Percentiles rank a stretch among this genome's conserved stretches.
Evolutionary conservation across 495 filamentous ascomycete genomes (phyloP).

Genomic region (Aspergillus ellipticus): DNA sequence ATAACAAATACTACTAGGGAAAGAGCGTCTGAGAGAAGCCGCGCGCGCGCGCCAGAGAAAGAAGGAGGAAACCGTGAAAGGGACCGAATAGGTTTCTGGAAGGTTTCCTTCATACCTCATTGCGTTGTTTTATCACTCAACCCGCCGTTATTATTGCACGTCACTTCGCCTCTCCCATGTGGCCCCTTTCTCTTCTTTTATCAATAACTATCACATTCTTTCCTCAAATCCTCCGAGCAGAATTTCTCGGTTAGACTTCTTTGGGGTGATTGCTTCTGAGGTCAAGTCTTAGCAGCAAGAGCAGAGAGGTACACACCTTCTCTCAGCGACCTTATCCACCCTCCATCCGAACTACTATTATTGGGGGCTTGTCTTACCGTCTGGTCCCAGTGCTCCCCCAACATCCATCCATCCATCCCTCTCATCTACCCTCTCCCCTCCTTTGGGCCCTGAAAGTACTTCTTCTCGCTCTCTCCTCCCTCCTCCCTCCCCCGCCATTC

Average conservation of each 20-base stretch:
- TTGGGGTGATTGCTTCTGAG: slow-evolving; percentile 2
- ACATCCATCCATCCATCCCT: slow-evolving; percentile 2
- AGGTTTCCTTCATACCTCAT: slow-evolving; percentile 9
- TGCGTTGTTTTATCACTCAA: slow-evolving; percentile 5
- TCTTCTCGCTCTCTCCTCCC: slow-evolving; percentile 13
- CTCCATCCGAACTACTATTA: slow-evolving; percentile 12
- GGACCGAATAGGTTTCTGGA: slow-evolving; percentile 8
- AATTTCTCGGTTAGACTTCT: slow-evolving; percentile 1
- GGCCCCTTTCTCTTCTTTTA: slow-evolving; percentile 22
- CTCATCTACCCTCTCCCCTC: slow-evolving; percentile 20
- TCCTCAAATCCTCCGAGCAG: slow-evolving; percentile 23
- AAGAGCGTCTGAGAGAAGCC: too few relatives aligned
- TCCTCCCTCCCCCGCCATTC: slow-evolving; percentile 12
- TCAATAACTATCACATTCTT: slow-evolving; percentile 20
- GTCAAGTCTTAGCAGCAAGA: slow-evolving; percentile 17
- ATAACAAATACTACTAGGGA: background rate
- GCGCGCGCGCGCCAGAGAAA: background rate
- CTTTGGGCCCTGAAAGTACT: slow-evolving; percentile 4
- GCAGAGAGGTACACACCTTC: slow-evolving; percentile 4
- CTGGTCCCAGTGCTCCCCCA: slow-evolving; percentile 6
- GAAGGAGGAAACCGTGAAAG: slow-evolving; percentile 2
- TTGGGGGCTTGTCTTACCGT: slow-evolving; percentile 17
- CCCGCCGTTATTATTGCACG: slow-evolving; percentile 12
- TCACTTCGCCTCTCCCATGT: slow-evolving; percentile 17
- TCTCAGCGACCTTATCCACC: slow-evolving; percentile 8